Evolutionary conservation across 352 stramenopile species (phyloP).

Genomic region (Pythium oligandrum): DNA sequence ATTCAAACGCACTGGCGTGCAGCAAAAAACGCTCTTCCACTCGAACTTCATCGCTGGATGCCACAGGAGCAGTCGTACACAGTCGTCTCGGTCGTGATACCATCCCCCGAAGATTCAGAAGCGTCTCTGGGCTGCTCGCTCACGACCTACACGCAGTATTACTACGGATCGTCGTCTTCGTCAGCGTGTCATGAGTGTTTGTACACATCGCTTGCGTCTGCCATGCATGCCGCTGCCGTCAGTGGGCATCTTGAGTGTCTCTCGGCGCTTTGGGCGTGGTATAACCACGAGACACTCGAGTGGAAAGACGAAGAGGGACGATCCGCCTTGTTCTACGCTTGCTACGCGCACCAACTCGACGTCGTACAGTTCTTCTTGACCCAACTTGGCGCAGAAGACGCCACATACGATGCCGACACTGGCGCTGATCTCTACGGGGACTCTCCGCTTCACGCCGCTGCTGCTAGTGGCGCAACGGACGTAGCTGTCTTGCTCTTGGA

Average conservation of each 20-base stretch:
- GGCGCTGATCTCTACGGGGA: constrained; percentile 47
- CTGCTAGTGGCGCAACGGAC: constrained; percentile 24
- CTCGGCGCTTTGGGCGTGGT: constrained; percentile 24
- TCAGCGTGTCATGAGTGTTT: constrained; percentile 49
- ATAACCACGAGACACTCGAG: constrained; percentile 28
- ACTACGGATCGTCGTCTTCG: constrained; percentile 10
- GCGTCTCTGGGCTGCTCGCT: constrained; percentile 38
- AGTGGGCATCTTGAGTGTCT: constrained; percentile 51
- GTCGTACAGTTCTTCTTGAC: constrained; percentile 40
- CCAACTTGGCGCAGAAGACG: constrained; percentile 1
- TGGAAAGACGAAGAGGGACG: constrained; percentile 59
- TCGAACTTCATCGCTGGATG: constrained; percentile 50
- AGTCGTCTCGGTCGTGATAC: constrained; percentile 21
- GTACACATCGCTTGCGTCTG: constrained; percentile 43
- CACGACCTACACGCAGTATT: constrained; percentile 52
- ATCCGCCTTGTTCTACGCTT: constrained; percentile 70
- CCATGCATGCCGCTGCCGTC: constrained; percentile 51
- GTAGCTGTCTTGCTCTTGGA: constrained; percentile 37
- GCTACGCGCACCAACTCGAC: constrained; percentile 48
- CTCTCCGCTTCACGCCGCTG: constrained; percentile 55
- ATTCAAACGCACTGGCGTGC: constrained; percentile 17
- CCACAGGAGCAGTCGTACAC: constrained; percentile 37
- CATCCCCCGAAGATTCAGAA: neutral
- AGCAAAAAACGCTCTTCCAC: constrained; percentile 1
- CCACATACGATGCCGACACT: constrained; percentile 5